Evolutionary conservation across 352 stramenopile genomes (phyloP).

Genomic region (Pythium rhizo-oryzae): DNA sequence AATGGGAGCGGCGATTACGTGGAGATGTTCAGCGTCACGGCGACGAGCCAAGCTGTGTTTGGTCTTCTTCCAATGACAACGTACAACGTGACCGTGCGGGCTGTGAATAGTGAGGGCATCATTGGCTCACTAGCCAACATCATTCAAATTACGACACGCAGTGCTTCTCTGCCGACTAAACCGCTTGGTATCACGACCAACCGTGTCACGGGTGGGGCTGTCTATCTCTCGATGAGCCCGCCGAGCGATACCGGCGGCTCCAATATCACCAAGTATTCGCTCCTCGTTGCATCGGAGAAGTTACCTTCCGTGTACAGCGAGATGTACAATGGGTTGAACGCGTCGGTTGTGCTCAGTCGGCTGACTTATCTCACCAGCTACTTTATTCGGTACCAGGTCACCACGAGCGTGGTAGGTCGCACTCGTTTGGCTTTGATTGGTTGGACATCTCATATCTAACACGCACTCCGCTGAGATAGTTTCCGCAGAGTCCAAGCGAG

Average conservation of each 20-base stretch:
- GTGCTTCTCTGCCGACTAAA: conserved; percentile 41
- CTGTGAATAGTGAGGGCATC: conserved; percentile 40
- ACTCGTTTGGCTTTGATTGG: no score
- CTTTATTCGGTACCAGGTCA: conserved; percentile 46
- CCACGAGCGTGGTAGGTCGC: conserved; percentile 39
- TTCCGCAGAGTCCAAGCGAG: conserved; percentile 48
- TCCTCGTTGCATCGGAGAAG: conserved; percentile 39
- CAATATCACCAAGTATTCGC: conserved; percentile 29
- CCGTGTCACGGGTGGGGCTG: conserved; percentile 41
- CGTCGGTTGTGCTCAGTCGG: conserved; percentile 31
- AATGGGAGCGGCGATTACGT: neutral
- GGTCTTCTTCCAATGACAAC: conserved; percentile 34
- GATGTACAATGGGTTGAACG: conserved; percentile 37
- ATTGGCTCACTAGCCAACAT: conserved; percentile 24
- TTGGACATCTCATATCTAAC: neutral
- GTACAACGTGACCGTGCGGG: conserved; percentile 40
- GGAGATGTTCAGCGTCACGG: conserved; percentile 14
- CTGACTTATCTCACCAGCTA: conserved; percentile 51
- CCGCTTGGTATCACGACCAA: conserved; percentile 29
- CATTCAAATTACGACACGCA: conserved; percentile 35
- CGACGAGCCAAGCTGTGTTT: conserved; percentile 20
- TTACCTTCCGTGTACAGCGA: conserved; percentile 44
- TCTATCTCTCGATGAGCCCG: conserved; percentile 41
- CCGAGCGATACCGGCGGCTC: conserved; percentile 46
- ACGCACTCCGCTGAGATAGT: neutral